phyloP scores from a whole-genome alignment of 495 filamentous ascomycete genomes.

The Podospora anserina region DNA sequence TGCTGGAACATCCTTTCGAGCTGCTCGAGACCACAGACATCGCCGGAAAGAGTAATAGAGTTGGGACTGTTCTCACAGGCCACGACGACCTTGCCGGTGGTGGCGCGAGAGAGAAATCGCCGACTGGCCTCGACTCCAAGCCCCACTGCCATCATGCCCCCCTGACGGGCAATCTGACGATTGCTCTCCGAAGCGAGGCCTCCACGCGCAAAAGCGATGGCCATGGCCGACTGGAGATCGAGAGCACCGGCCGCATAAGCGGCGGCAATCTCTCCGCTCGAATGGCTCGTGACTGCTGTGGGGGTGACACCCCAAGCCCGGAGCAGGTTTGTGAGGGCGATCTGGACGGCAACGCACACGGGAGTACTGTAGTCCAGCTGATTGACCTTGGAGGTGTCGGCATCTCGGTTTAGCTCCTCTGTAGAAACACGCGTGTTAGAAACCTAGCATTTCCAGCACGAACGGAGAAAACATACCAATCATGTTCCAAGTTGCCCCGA shows the following conservation, averaged over 20 bases:
- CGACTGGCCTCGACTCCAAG: slow-evolving; percentile 26
- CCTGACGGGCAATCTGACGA: slow-evolving; percentile 27
- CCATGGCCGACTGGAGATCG: slow-evolving; percentile 43
- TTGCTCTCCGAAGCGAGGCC: slow-evolving; percentile 23
- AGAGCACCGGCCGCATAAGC: slow-evolving; percentile 47
- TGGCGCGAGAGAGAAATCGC: slow-evolving; percentile 28
- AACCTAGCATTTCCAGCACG: neutral
- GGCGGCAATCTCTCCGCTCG: slow-evolving; percentile 62
- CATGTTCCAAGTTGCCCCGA: slow-evolving; percentile 30
- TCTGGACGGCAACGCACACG: slow-evolving; percentile 49
- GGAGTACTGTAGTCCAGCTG: slow-evolving; percentile 40
- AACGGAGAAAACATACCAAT: neutral
- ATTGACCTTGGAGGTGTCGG: slow-evolving; percentile 24
- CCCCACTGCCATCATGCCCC: slow-evolving; percentile 47
- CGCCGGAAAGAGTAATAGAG: slow-evolving; percentile 48
- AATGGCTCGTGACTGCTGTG: slow-evolving; percentile 55
- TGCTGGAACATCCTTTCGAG: slow-evolving; percentile 27
- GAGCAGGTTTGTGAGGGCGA: slow-evolving; percentile 54
- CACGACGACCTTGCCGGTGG: slow-evolving; percentile 30
- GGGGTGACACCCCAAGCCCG: slow-evolving; percentile 50
- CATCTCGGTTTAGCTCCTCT: slow-evolving; percentile 32
- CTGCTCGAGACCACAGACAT: slow-evolving; percentile 35
- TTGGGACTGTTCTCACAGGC: slow-evolving; percentile 50
- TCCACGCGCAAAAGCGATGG: slow-evolving; percentile 43
- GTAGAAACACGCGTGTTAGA: neutral